Evolutionary conservation across 2,329 filamentous ascomycete species (phyloP), one percentile per base, ranked within the genome.

Genomic region (Thermothelomyces thermophilus): DNA sequence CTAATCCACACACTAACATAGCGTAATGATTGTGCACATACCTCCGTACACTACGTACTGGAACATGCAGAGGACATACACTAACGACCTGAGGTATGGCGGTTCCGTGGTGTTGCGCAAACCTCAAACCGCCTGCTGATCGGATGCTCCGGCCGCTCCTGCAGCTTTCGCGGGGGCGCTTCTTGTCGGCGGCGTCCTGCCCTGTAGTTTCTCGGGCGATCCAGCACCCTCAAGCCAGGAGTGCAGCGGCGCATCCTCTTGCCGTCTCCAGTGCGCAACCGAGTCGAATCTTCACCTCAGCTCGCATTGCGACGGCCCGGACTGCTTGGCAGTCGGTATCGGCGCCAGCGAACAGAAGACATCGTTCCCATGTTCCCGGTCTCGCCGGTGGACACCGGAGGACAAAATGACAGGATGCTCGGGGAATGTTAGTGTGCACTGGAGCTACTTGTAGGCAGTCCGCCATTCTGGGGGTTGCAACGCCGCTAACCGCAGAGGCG

Each of bases 161-260:
- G 51, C 44, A 46, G 37, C 39, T 30, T 30, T 34, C 50, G 49
- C 33, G 41, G 49, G 48, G 42, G 39, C 51, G 47, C 51, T 48
- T 45, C 28, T 33, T 11, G 34, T 17, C n/a, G 40, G 35, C 2
- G 26, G 3, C 35, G 13, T 45, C 39, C 11, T 43, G 48, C 22
- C 51, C 47, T 50, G 40, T 53, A 19, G 33, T 48, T 51, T 22
- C 13, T 26, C 13, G 6, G 11, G 30, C 5, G 9, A 10, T 36
- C 17, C 20, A 9, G n/a, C 30, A 2, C 16, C 19, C 19, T 34
- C 42, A 14, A 22, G 33, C 39, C 14, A 35, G 39, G 43, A 43
- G 43, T 50, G 51, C 34, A 47, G 42, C 3, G 24, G n/a, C 19
- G 14, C 44, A 45, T 10, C 39, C 4, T 26, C 35, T 19, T 7